Base-by-base conservation (phyloP, 148 eudicot genomes). In the Chenopodium quinoa region DNA sequence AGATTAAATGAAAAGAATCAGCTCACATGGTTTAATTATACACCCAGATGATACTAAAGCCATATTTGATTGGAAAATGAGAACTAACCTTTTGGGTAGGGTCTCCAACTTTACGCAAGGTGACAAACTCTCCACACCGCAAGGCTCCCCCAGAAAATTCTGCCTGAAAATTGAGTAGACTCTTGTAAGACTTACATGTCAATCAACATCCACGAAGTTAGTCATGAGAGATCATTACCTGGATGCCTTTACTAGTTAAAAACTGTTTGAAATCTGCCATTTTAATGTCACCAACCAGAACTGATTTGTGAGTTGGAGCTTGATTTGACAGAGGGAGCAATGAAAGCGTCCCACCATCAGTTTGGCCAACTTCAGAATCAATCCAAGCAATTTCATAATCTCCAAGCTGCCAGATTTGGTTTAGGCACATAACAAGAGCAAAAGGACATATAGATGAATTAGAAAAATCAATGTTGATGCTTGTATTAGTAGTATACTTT, bases 191-290 rank as follows among this genome's bases (percentile, higher is more conserved):
- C 50, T 37, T 78, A 48, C 47, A 14, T 60, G 67, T 46, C 76
- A 60, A 72, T 9, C 13, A n/a, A 8, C 4, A 74, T 46, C 9
- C 68, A 14, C 13, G 37, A 52, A 58, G 65, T 47, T 19, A 27
- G 75, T 23, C 70, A 73, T 64, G 7, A 52, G 4, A 76, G 66
- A 77, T 63, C 25, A 52, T 22, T 89, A 96, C 99, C 97, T 90
- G 98, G 77, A 96, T 84, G 77, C 98, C 97, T 83, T 92, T 88
- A 90, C 95, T 90, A 63, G 97, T 93, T 56, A 96, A 90, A 82
- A 88, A 96, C 84, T 93, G 99, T 91, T 92, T 94, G 81, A 96
- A 92, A 84, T 96, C 99, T 9, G 99, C 91, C 98, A 96, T 89
- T 85, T 96, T 96, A 20, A 96, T 76, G 85, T 96, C 99, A 29